Percentiles rank a stretch among this genome's conserved stretches.
Evolutionary conservation across 257 asterid species (phyloP).

Genomic region (Oldenlandia corymbosa): DNA sequence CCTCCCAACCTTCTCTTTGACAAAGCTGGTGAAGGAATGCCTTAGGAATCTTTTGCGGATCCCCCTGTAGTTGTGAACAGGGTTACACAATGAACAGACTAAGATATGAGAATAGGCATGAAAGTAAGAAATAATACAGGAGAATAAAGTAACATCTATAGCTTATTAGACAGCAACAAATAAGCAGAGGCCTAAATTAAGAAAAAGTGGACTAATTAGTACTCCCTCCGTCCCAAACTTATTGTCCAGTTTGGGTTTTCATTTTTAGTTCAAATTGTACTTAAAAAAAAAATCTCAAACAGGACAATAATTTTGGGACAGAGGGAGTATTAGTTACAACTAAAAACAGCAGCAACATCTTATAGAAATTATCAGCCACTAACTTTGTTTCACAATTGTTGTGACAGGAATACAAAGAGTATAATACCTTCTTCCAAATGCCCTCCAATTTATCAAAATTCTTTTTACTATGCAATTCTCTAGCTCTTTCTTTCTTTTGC

Average conservation of each 20-base stretch:
- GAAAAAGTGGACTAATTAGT: no score
- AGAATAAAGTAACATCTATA: not conserved
- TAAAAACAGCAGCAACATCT: no score
- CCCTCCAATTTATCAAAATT: conserved; percentile 82
- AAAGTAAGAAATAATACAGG: not conserved
- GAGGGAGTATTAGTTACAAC: no score
- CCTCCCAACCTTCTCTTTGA: conserved; percentile 96
- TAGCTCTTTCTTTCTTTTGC: conserved; percentile 64
- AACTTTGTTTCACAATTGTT: not conserved
- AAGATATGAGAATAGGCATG: conserved; percentile 12
- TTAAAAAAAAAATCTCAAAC: no score
- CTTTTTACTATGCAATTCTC: conserved; percentile 60
- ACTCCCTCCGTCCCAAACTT: no score
- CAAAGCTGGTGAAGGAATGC: conserved; percentile 98
- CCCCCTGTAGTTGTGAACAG: conserved; percentile 53
- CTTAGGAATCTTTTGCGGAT: conserved; percentile 79
- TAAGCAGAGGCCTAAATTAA: not conserved
- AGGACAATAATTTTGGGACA: no score
- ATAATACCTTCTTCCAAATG: conserved; percentile 86
- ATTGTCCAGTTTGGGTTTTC: no score
- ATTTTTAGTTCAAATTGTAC: no score
- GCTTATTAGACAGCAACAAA: not conserved
- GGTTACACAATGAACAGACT: conserved; percentile 18
- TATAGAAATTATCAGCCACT: not conserved
- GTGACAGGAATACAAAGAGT: conserved; percentile 11